These are phyloP conservation scores for Mortierella sp. DNA, from an alignment of 371 early-diverging fungal species.

Conservation along the genomic window DNA sequence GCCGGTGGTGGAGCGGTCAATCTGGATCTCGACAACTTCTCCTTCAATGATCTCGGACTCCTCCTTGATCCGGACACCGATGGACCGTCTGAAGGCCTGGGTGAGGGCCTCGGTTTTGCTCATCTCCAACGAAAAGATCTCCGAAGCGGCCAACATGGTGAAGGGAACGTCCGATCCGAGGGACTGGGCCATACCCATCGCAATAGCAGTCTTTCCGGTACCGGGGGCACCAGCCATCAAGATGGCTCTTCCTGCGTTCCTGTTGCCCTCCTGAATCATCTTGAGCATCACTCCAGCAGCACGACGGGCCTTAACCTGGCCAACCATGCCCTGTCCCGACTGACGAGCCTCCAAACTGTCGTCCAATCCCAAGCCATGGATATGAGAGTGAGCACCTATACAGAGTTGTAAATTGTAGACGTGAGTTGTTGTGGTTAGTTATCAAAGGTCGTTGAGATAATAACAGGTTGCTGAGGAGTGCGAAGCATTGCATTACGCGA, in stretches of 20 bases:
- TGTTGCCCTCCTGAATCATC: constrained; percentile 95
- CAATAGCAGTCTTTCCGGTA: constrained; percentile 97
- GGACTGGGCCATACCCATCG: constrained; percentile 95
- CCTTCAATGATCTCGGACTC: constrained; percentile 98
- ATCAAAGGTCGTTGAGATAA: too few relatives aligned
- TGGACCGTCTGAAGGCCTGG: constrained; percentile 97
- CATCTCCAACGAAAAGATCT: constrained; percentile 98
- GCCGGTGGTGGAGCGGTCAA: constrained; percentile 94
- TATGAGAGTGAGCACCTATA: constrained; percentile 99
- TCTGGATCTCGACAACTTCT: constrained; percentile 98
- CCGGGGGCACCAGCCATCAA: constrained; percentile 99
- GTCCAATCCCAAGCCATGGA: constrained; percentile 90
- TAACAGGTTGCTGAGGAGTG: too few relatives aligned
- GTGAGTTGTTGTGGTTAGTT: neutral
- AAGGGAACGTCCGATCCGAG: constrained; percentile 97
- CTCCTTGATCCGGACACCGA: constrained; percentile 98
- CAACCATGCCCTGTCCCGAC: constrained; percentile 98
- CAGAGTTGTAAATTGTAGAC: neutral
- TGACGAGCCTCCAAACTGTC: constrained; percentile 90
- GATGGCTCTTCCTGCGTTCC: constrained; percentile 97
- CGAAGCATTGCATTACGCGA: neutral
- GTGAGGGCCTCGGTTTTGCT: constrained; percentile 98
- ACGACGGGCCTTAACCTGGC: constrained; percentile 95
- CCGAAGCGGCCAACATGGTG: constrained; percentile 96
- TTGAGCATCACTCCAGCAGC: constrained; percentile 96